Percentiles rank a stretch among this genome's conserved stretches.
Evolutionary conservation across 108 stramenopile species (phyloP).

Genomic region (Cyclotella choctawhatcheeana): DNA sequence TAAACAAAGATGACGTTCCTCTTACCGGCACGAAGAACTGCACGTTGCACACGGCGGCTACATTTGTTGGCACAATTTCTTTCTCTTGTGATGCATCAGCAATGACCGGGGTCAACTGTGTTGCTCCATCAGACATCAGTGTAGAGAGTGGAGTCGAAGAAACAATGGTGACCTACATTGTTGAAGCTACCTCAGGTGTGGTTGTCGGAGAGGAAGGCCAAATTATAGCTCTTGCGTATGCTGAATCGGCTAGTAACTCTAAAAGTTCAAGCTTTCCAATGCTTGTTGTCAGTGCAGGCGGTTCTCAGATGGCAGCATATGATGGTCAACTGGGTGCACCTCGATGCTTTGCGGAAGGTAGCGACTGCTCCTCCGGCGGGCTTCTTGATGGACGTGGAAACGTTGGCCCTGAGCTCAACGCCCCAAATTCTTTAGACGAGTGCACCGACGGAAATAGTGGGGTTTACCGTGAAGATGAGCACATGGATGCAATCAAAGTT

Average conservation of each 20-base stretch:
- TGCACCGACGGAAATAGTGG: neutral
- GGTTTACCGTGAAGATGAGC: slow-evolving; percentile 1
- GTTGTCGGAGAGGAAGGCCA: neutral
- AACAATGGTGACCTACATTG: neutral
- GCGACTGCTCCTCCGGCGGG: neutral
- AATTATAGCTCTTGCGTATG: neutral
- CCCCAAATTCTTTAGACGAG: neutral
- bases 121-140: neutral
- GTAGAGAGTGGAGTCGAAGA: neutral
- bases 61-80: neutral
- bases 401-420: slow-evolving; percentile 2
- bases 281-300: neutral
- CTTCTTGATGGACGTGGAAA: slow-evolving; percentile 15
- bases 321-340: slow-evolving; percentile 11
- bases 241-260: neutral
- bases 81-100: slow-evolving; percentile 2
- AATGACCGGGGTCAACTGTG: neutral
- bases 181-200: neutral
- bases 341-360: slow-evolving; percentile 10
- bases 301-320: neutral
- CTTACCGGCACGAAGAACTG: neutral
- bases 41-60: neutral
- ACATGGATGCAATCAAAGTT: slow-evolving; percentile 4
- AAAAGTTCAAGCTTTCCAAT: neutral
- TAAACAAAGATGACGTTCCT: neutral